phyloP scores from a whole-genome alignment of 208 protist species.

The Acanthamoeba sp. region DNA sequence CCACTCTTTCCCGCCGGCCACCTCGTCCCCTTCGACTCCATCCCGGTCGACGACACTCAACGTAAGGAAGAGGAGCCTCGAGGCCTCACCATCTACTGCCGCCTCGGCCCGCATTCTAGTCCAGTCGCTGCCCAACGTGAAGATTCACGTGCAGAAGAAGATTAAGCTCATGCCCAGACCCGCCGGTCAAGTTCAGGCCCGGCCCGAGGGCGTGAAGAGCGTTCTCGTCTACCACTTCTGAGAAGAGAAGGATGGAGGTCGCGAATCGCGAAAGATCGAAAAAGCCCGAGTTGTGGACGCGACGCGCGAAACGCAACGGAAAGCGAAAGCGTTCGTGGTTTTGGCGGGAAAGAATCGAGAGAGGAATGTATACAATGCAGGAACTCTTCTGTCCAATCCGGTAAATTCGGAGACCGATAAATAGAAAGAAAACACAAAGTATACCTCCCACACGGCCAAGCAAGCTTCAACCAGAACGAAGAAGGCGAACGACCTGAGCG shows the following conservation, averaged over 20 bases:
- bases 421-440: neutral
- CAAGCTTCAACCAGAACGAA: neutral
- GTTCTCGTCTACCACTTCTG: constrained; percentile 43
- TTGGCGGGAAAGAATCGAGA: neutral
- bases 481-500: constrained; percentile 1
- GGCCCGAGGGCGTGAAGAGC: constrained; percentile 38
- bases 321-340: neutral
- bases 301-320: constrained; percentile 29
- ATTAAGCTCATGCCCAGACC: constrained; percentile 21
- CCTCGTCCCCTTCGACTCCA: neutral
- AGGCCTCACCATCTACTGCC: neutral
- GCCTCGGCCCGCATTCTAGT: neutral
- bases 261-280: constrained; percentile 6
- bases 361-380: constrained; percentile 3
- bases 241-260: neutral
- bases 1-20: constrained; percentile 1
- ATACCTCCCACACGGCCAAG: too few relatives aligned
- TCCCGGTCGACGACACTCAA: neutral
- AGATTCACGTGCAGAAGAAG: constrained; percentile 65
- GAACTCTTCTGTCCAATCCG: constrained; percentile 39
- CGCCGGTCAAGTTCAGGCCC: constrained; percentile 15
- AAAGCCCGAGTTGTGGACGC: neutral
- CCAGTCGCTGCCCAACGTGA: constrained; percentile 57
- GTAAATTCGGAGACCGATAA: constrained; percentile 9
- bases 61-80: constrained; percentile 17